phyloP scores from a whole-genome alignment of 306 rosid genomes.

The Acacia acuminata region DNA sequence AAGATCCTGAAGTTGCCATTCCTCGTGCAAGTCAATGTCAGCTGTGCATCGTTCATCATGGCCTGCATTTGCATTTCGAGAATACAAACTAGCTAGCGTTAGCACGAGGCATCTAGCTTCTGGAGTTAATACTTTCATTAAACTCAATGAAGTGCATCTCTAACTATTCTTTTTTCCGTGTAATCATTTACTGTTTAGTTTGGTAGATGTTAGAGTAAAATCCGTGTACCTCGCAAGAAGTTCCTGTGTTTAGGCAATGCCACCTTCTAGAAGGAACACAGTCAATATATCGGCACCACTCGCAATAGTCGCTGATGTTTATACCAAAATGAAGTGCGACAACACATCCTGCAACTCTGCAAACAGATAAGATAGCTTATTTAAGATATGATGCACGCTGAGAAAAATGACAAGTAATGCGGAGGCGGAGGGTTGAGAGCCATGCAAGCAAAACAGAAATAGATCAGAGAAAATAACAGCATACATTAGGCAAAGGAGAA shows the following conservation, averaged over 20 bases:
- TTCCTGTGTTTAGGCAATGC: slow-evolving; percentile 65
- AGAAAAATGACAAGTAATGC: slow-evolving; percentile 29
- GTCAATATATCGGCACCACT: slow-evolving; percentile 75
- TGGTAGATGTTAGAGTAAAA: slow-evolving; percentile 29
- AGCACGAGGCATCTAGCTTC: slow-evolving; percentile 24
- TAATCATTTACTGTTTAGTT: slow-evolving; percentile 8
- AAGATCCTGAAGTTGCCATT: slow-evolving; percentile 79
- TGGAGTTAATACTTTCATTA: slow-evolving; percentile 7
- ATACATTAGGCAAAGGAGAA: slow-evolving; percentile 72
- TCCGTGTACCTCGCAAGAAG: slow-evolving; percentile 72
- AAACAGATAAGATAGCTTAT: slow-evolving; percentile 29
- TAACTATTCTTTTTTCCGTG: neutral
- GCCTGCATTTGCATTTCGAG: slow-evolving; percentile 75
- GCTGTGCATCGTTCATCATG: slow-evolving; percentile 74
- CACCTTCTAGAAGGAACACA: slow-evolving; percentile 76
- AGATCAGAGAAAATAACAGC: slow-evolving; percentile 32
- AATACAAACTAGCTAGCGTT: slow-evolving; percentile 32
- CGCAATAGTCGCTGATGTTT: slow-evolving; percentile 78
- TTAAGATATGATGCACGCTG: slow-evolving; percentile 31
- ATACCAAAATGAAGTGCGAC: slow-evolving; percentile 62
- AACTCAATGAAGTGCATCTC: slow-evolving; percentile 20
- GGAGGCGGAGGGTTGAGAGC: slow-evolving; percentile 24
- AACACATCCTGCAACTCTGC: slow-evolving; percentile 80
- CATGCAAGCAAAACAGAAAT: slow-evolving; percentile 17
- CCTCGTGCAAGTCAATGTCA: slow-evolving; percentile 80